Evolutionary conservation across 164 flowering plant species (phyloP).

Genomic region (Paratinospora sagittata): DNA sequence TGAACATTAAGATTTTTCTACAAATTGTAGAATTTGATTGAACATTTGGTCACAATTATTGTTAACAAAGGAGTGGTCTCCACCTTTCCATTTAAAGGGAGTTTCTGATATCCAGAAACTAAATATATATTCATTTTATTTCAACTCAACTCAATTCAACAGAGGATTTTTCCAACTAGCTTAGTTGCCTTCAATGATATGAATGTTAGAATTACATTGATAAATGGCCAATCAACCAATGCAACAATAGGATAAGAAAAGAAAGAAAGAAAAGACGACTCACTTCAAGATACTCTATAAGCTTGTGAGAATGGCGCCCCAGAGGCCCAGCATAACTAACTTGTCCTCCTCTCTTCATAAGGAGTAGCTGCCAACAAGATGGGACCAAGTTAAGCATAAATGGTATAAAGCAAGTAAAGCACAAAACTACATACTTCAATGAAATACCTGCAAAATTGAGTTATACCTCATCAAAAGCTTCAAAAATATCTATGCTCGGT

Average conservation of each 20-base stretch:
- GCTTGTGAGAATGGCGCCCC: constrained; percentile 54
- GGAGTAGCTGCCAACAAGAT: constrained; percentile 39
- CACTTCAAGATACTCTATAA: constrained; percentile 71
- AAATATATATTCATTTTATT: background rate
- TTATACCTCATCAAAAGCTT: constrained; percentile 69
- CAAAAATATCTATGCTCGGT: constrained; percentile 73
- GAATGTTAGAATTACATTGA: background rate
- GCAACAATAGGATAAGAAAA: background rate
- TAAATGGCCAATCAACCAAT: background rate
- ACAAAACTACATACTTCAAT: background rate
- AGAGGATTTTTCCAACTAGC: background rate
- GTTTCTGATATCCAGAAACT: background rate
- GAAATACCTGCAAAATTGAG: background rate
- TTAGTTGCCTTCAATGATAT: background rate
- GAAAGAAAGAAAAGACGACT: constrained; percentile 17
- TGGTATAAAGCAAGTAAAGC: background rate
- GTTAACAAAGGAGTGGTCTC: background rate
- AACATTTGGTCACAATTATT: background rate
- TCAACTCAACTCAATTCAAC: background rate
- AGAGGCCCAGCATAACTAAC: constrained; percentile 71
- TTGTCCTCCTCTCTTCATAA: constrained; percentile 92
- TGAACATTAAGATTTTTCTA: background rate
- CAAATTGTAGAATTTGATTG: background rate
- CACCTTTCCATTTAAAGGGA: background rate
- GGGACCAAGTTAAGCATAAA: background rate